Conservation (phyloP, 768 basidiomycete genomes). For the Lyophyllum atratum region DNA sequence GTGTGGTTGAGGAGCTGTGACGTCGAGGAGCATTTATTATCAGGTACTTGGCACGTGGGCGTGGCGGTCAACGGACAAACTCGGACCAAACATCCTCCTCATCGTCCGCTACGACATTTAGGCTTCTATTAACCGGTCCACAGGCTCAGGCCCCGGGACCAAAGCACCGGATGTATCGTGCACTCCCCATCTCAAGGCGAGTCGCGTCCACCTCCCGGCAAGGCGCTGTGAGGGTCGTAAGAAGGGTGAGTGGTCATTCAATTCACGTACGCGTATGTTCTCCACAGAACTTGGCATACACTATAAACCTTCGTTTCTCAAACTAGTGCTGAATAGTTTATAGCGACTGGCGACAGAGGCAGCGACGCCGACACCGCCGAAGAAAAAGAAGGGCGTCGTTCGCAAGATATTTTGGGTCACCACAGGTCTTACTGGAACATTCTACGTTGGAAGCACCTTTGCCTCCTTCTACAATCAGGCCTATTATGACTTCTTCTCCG, state of each 20-base stretch:
- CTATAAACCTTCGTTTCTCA: background rate
- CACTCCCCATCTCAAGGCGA: conserved; percentile 56
- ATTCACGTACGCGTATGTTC: conserved; percentile 4
- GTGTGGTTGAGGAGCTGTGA: background rate
- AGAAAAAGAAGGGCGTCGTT: conserved; percentile 56
- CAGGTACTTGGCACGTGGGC: conserved; percentile 14
- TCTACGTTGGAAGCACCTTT: conserved; percentile 84
- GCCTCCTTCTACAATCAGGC: conserved; percentile 72
- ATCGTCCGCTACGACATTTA: conserved; percentile 12
- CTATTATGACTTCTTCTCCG: conserved; percentile 87
- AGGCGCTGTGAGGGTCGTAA: conserved; percentile 50
- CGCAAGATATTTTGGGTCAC: conserved; percentile 69
- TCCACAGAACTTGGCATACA: background rate
- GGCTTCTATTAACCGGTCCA: conserved; percentile 8
- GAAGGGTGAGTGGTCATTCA: conserved; percentile 53
- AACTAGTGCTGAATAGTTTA: background rate
- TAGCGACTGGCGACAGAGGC: conserved; percentile 70
- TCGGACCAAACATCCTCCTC: conserved; percentile 32
- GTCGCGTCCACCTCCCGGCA: conserved; percentile 46
- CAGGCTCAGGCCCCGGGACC: conserved; percentile 18
- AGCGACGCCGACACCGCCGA: conserved; percentile 33
- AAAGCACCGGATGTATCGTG: conserved; percentile 52
- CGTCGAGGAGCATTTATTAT: no score
- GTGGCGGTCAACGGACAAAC: conserved; percentile 32
- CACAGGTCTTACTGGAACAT: conserved; percentile 65